phyloP scores from a whole-genome alignment of 768 basidiomycete genomes.

The Grammothele lineata region DNA sequence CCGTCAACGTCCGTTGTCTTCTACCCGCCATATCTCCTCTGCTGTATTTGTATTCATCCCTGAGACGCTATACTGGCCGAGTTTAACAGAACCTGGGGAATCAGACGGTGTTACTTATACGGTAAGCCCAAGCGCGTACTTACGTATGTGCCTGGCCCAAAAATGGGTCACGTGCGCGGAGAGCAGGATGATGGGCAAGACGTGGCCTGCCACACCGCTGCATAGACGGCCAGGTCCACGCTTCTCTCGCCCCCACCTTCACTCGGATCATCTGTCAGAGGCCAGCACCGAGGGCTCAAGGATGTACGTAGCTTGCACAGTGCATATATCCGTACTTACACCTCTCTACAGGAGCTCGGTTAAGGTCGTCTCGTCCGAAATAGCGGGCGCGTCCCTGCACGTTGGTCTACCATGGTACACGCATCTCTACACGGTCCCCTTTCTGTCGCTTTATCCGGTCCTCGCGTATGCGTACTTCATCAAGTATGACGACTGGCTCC shows the following conservation, averaged over 20 bases:
- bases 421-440: constrained; percentile 73
- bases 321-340: background rate
- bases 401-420: constrained; percentile 29
- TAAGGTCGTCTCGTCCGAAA: constrained; percentile 31
- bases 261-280: background rate
- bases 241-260: background rate
- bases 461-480: constrained; percentile 89
- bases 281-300: background rate
- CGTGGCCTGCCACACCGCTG: background rate
- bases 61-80: no score
- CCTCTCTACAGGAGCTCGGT: constrained; percentile 26
- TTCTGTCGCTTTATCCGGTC: constrained; percentile 76
- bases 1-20: no score
- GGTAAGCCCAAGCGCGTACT: no score
- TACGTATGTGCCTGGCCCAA: no score
- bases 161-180: no score
- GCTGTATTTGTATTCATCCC: no score
- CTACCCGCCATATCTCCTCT: no score
- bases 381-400: constrained; percentile 32
- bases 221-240: constrained; percentile 1
- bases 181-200: no score
- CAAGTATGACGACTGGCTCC: constrained; percentile 86
- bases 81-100: no score
- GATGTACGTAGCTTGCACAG: background rate
- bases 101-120: no score